A percentile compares a stretch with the other conserved stretches of the same genome.
Evolutionary conservation across 2,329 filamentous ascomycete genomes (phyloP).

Genomic region (Colletotrichum eleusines): DNA sequence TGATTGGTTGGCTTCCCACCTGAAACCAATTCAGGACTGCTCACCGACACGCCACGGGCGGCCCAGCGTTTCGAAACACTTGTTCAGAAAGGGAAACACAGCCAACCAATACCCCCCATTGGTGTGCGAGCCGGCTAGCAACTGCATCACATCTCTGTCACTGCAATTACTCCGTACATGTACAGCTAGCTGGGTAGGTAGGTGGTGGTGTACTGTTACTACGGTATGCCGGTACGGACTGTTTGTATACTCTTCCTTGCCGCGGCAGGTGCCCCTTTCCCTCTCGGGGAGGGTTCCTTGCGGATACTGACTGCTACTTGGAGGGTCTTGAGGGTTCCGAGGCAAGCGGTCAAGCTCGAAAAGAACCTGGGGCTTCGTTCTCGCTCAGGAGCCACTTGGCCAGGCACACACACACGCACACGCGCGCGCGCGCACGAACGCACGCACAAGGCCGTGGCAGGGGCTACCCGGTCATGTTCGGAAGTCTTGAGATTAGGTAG

Average conservation of each 20-base stretch:
- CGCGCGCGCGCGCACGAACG: no score
- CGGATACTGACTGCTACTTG: background rate
- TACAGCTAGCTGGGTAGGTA: no score
- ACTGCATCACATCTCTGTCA: background rate
- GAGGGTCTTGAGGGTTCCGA: background rate
- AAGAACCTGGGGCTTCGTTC: background rate
- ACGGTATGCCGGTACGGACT: no score
- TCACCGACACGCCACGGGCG: conserved; percentile 39
- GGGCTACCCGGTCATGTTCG: conserved; percentile 12
- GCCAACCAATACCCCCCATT: conserved; percentile 3
- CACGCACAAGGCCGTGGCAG: background rate
- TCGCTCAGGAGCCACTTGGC: background rate
- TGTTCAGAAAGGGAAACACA: conserved; percentile 25
- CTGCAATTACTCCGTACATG: background rate
- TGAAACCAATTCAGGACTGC: conserved; percentile 44
- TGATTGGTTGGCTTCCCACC: conserved; percentile 36
- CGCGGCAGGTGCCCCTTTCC: background rate
- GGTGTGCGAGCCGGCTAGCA: background rate
- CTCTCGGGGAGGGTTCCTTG: background rate
- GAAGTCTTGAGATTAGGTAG: conserved; percentile 9
- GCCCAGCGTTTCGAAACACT: conserved; percentile 41
- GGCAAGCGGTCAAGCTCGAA: conserved; percentile 2
- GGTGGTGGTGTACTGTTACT: no score
- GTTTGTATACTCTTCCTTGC: background rate
- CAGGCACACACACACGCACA: no score